Evolutionary conservation across 2,329 filamentous ascomycete species (phyloP).

Genomic region (Penicillium paneum): DNA sequence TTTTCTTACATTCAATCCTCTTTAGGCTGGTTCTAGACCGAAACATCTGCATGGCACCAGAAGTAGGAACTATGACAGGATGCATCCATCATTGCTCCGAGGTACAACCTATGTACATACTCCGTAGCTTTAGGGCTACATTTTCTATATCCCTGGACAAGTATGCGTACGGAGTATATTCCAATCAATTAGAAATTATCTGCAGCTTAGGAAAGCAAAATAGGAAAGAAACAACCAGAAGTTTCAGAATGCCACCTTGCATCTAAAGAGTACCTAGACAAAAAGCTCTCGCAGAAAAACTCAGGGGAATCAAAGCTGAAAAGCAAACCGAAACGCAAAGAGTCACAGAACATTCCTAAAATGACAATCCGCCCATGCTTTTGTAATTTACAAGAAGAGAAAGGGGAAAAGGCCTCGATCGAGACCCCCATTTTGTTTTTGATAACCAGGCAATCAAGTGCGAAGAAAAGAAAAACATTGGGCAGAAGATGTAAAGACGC

Average conservation of each 20-base stretch:
- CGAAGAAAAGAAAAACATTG: conserved; percentile 7
- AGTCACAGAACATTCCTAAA: conserved; percentile 14
- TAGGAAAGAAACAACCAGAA: neutral
- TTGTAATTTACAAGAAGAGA: conserved; percentile 36
- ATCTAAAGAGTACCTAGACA: conserved; percentile 17
- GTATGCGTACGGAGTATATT: neutral
- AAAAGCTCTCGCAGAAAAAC: conserved; percentile 14
- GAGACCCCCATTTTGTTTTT: conserved; percentile 10
- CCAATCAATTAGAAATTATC: conserved; percentile 17
- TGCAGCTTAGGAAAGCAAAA: conserved; percentile 7
- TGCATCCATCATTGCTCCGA: neutral
- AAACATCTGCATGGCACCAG: conserved; percentile 16
- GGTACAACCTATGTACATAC: no score
- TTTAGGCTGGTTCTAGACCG: neutral
- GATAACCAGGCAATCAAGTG: conserved; percentile 15
- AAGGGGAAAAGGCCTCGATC: conserved; percentile 8
- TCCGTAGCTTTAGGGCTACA: neutral
- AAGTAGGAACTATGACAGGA: neutral
- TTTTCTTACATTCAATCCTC: neutral
- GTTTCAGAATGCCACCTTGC: conserved; percentile 13
- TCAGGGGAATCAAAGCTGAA: conserved; percentile 20
- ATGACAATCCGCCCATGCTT: conserved; percentile 33
- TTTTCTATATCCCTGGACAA: neutral
- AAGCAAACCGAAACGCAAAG: conserved; percentile 16
- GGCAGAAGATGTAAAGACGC: neutral